Base-by-base conservation (phyloP, 441 rosid genomes). In the Rhodomyrtus psidioides region DNA sequence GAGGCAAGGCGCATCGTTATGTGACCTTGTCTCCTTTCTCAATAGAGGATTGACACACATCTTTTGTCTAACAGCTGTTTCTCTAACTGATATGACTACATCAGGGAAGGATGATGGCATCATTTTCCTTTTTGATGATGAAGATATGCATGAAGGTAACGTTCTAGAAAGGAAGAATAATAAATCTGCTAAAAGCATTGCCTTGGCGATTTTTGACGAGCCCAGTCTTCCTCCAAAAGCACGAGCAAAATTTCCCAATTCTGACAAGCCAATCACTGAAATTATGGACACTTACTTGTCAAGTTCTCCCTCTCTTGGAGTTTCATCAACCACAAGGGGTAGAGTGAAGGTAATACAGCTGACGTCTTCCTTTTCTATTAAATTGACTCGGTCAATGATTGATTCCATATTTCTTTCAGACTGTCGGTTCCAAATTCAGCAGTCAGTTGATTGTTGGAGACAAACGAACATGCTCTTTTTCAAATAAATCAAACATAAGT, bases 101-200 rank as follows among this genome's bases (percentile, higher is more conserved):
- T n/a, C 30, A 57, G 62, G 2, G 16, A 57, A 26, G 30, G 62
- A 57, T 12, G 62, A 26, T 57, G 7, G 17, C 62, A 12, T 5
- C 1, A 0, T 3, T 26, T 58, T 6, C 28, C 62, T 1, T 57
- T 2, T 4, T 15, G 0, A 57, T 5, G 28, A 57, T 6, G 62
- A 57, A 57, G 62, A 57, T 2, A 26, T 5, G 1, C 28, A 57
- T 12, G 60, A 26, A 57, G 6, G 26, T 57, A 26, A 57, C 60
- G n/a, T 57, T 57, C 3, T 7, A 1, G 16, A 26, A 57, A 1
- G 28, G 6, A 2, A 12, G 28, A 26, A 57, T 16, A 57, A 12
- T 26, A 26, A 26, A 57, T 0, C 0, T 57, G 28, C 0, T 5
- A 26, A 57, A 26, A 1, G 28, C 60, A 57, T 57, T 57, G 15